Evolutionary conservation across 805 yeast species (phyloP), one percentile per base, ranked within the genome.

Genomic region (Yamadazyma kitorensis): DNA sequence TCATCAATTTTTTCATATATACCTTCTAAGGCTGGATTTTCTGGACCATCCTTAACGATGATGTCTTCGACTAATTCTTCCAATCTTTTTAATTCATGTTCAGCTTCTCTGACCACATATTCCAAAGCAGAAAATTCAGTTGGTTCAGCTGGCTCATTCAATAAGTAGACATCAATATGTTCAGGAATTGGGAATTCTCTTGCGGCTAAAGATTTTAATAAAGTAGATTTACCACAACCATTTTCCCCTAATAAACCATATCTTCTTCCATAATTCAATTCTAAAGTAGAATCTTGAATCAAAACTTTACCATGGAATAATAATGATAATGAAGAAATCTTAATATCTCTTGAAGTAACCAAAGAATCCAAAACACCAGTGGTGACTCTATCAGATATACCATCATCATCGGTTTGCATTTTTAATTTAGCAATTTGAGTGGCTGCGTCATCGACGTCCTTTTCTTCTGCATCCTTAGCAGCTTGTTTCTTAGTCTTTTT

Each of bases 141-240:
- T 41, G 98, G 89, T 54, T 80, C 96, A 43, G 98, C 98, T 25
- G 98, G 98, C 73, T 93, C 98, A 64, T 93, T 93, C 64, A 93
- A 75, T 49, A 93, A 70, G 57, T 93, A 93, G 40, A 93, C 75
- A 70, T 93, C 98, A 50, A 93, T 86, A 47, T 72, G 76, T 47
- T 82, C 93, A 27, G 98, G 98, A 50, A 91, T 75, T 39, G 98
- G 98, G 68, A 75, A 93, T 68, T 93, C 98, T 63, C 96, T 80
- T 33, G 95, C 94, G 39, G 98, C 97, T 52, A 93, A 64, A 25
- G 98, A 84, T 64, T 86, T 86, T 60, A 93, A 70, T 54, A 93
- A 81, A 16, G 98, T 93, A 30, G 97, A 88, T 68, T 93, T 93
- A 71, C 98, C 98, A 72, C 98, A 93, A 48, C 98, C 98, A 64